These are phyloP conservation scores for Cordyceps javanica DNA, from an alignment of 2,329 filamentous ascomycete species.

Conservation along the genomic window DNA sequence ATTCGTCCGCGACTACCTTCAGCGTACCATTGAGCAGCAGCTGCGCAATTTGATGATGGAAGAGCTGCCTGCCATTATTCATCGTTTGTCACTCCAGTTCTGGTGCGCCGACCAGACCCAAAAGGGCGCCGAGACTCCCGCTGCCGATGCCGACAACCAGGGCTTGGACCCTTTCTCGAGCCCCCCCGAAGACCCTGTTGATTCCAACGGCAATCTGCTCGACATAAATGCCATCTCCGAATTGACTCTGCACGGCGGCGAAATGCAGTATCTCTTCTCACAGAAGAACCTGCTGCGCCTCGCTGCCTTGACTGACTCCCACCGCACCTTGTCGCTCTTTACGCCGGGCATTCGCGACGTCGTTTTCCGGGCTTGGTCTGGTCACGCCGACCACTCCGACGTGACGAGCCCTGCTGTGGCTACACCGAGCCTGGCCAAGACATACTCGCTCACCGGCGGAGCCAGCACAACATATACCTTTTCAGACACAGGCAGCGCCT, in stretches of 20 bases:
- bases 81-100: conserved; percentile 78
- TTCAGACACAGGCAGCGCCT: conserved; percentile 61
- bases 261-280: conserved; percentile 86
- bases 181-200: conserved; percentile 74
- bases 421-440: conserved; percentile 52
- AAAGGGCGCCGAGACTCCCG: conserved; percentile 42
- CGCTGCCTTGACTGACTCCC: conserved; percentile 76
- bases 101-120: conserved; percentile 78
- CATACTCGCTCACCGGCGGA: conserved; percentile 56
- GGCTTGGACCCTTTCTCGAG: conserved; percentile 76
- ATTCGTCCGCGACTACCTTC: conserved; percentile 94
- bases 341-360: conserved; percentile 86
- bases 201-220: conserved; percentile 70
- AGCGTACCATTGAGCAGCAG: conserved; percentile 92
- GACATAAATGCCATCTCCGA: conserved; percentile 70
- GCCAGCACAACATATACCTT: conserved; percentile 64
- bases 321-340: conserved; percentile 84
- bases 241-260: conserved; percentile 72
- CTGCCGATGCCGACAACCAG: conserved; percentile 48
- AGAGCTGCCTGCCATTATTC: conserved; percentile 92
- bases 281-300: conserved; percentile 87
- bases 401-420: conserved; percentile 40
- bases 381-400: conserved; percentile 65
- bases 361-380: conserved; percentile 89
- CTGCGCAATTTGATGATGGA: conserved; percentile 95